These are phyloP conservation scores for Fusarium concolor DNA, from an alignment of 2,329 filamentous ascomycete species.

Conservation along the genomic window DNA sequence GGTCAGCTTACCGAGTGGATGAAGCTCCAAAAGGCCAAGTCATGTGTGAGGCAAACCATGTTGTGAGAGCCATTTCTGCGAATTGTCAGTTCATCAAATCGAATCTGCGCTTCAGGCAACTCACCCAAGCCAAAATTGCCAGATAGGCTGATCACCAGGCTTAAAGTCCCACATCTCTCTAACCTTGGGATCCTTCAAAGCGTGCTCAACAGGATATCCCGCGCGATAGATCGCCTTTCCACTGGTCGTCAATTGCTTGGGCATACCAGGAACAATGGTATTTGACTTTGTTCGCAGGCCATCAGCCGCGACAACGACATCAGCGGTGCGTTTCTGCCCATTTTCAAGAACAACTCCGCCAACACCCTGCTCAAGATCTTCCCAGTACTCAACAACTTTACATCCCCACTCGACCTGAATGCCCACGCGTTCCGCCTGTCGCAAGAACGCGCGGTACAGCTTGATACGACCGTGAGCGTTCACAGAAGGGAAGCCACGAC, in stretches of 20 bases:
- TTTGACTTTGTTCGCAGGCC: constrained; percentile 25
- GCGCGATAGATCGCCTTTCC: constrained; percentile 33
- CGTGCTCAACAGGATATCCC: constrained; percentile 25
- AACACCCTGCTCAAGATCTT: constrained; percentile 13
- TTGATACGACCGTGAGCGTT: constrained; percentile 29
- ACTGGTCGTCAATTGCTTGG: constrained; percentile 5
- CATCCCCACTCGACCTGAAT: constrained; percentile 27
- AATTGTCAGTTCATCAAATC: neutral
- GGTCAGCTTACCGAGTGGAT: constrained; percentile 19
- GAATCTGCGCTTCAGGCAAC: fast-evolving
- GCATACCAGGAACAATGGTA: constrained; percentile 24
- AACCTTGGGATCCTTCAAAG: constrained; percentile 21
- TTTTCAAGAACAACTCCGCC: constrained; percentile 27
- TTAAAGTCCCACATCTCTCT: constrained; percentile 35
- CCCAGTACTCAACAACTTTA: constrained; percentile 33
- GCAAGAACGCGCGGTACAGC: constrained; percentile 25
- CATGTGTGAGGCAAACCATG: constrained; percentile 22
- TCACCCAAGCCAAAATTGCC: constrained; percentile 36
- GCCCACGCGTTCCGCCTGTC: constrained; percentile 20
- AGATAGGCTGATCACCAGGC: constrained; percentile 13
- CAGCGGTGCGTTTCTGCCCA: constrained; percentile 28
- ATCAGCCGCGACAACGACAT: constrained; percentile 29
- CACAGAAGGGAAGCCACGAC: constrained; percentile 24
- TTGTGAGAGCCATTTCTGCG: constrained; percentile 27
- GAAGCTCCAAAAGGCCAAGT: constrained; percentile 34